These are phyloP conservation scores for Dendrobium nobile DNA, from an alignment of 106 monocot genomes.

Conservation along the genomic window DNA sequence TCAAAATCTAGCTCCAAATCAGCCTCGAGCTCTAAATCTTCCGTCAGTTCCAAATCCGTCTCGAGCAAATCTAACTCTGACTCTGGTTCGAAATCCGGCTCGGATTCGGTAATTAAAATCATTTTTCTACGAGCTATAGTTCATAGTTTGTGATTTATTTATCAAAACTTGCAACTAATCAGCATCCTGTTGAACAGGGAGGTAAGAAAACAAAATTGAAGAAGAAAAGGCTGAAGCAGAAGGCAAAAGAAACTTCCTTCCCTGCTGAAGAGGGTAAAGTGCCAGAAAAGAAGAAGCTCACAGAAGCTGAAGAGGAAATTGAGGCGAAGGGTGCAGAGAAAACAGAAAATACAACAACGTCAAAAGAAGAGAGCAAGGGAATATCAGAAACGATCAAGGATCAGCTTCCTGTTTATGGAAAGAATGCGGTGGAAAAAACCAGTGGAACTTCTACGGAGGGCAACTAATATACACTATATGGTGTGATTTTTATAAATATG, in stretches of 20 bases:
- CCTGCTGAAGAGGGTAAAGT: neutral
- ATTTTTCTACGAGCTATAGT: neutral
- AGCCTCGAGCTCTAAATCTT: neutral
- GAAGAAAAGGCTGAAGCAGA: neutral
- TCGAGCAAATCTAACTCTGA: constrained; percentile 2
- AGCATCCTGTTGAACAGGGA: neutral
- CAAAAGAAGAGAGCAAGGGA: neutral
- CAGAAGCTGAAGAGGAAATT: neutral
- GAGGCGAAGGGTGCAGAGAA: neutral
- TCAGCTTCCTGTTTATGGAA: neutral
- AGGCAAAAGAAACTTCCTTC: neutral
- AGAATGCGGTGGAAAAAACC: neutral
- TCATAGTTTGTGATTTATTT: too few relatives aligned
- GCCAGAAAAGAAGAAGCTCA: neutral
- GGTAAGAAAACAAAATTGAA: neutral
- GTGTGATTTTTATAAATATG: neutral
- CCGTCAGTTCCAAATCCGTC: neutral
- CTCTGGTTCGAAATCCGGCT: neutral
- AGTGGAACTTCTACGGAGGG: neutral
- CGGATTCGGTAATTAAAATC: neutral
- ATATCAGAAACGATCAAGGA: neutral
- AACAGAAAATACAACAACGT: neutral
- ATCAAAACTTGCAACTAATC: neutral
- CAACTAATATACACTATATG: neutral
- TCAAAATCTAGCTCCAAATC: neutral